Conservation (phyloP, 306 rosid species). For the Parietaria judaica region DNA sequence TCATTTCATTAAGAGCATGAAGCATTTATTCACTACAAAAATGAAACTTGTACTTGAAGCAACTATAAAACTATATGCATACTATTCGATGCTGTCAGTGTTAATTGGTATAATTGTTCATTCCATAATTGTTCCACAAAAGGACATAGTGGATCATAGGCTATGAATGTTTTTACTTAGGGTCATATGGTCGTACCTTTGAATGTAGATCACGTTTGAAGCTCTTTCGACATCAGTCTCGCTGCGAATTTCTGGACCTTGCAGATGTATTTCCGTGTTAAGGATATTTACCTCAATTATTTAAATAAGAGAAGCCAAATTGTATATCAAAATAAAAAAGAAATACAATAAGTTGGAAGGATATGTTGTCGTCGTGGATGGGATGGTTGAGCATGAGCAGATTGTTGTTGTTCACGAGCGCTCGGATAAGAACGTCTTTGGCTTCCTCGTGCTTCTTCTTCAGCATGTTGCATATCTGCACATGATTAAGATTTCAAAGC, state of each 20-base stretch:
- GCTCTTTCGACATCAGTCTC: constrained; percentile 46
- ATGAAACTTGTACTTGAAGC: not conserved
- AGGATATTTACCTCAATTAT: constrained; percentile 26
- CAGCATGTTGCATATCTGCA: constrained; percentile 80
- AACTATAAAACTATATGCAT: not conserved
- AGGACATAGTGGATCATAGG: not conserved
- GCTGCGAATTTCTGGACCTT: constrained; percentile 70
- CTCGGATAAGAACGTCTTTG: constrained; percentile 63
- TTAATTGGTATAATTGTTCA: not conserved
- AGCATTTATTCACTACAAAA: too few relatives aligned
- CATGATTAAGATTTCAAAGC: not conserved
- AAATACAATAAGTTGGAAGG: constrained; percentile 32
- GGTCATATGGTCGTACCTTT: constrained; percentile 22
- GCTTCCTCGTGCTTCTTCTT: constrained; percentile 85
- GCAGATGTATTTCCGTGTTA: constrained; percentile 42
- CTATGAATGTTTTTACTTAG: not conserved
- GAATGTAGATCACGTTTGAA: constrained; percentile 32
- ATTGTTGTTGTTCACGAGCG: constrained; percentile 65
- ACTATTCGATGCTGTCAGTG: not conserved
- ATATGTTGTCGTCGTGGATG: constrained; percentile 69
- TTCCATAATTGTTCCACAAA: not conserved
- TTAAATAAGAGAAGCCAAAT: constrained; percentile 8
- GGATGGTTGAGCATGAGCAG: constrained; percentile 94
- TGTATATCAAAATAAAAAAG: constrained; percentile 4
- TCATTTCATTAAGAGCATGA: too few relatives aligned